Evolutionary conservation across 805 yeast genomes (phyloP), one percentile per base, ranked within the genome.

Genomic region (Yamadazyma insecticola): DNA sequence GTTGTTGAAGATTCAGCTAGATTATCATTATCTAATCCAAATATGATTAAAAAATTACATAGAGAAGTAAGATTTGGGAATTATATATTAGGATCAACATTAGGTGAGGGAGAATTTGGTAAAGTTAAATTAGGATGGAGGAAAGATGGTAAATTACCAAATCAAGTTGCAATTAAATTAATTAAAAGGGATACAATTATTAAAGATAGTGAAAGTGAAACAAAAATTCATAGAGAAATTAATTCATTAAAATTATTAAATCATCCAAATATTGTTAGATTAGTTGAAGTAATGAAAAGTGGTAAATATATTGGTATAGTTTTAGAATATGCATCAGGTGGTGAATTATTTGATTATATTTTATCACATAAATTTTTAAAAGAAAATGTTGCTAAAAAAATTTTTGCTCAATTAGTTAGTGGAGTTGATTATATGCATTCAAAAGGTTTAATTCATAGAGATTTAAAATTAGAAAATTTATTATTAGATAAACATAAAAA

Each of bases 51-150:
- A 22, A 37, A 38, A 13, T 33, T 41, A 18, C 45, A 41, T 25
- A 26, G 82, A 41, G 88, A 82, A 51, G 80, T 82, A 13, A 72
- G 95, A 23, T 89, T 92, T 53, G 98, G 98, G 16, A 78, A 85
- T 10, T 92, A 89, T 50, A 75, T 85, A 14, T 70, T 92, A 6
- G 98, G 97, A 2, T 80, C 95, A 10, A 90, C 98, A 1, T 63
- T 92, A 10, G 98, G 98, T 20, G 96, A 92, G 60, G 98, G 98
- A 29, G 98, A 92, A 53, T 92, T 92, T 57, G 98, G 98, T 37
- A 90, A 92, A 57, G 98, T 92, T 36, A 92, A 90, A 55, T 67
- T 92, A 14, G 97, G 97, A 10, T 90, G 97, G 97, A 71, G 95
- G 38, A 85, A 84, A 53, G 89, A 79, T 47, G 88, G 87, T 13